Conservation (phyloP, 139 green algal species). For the Haematococcus lacustris region DNA sequence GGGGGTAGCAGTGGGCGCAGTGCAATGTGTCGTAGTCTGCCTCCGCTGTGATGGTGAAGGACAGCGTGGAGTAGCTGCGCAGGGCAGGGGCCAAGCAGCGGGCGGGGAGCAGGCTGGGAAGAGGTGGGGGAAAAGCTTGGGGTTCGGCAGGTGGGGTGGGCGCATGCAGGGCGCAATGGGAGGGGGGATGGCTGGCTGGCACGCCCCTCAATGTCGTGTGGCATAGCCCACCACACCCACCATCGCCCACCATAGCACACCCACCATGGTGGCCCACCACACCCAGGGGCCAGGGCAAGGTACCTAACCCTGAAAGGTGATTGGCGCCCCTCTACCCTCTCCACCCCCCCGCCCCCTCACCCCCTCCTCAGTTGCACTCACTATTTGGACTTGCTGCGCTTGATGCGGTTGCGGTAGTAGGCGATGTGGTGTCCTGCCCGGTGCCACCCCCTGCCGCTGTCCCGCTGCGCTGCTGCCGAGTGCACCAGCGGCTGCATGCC, state of each 20-base stretch:
- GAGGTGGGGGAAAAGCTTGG: no score
- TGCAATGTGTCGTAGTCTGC: conserved; percentile 48
- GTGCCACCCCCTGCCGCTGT: conserved; percentile 8
- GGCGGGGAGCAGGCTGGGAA: no score
- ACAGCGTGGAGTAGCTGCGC: conserved; percentile 48
- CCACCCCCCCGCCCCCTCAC: not conserved
- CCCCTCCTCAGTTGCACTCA: not conserved
- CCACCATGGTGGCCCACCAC: not conserved
- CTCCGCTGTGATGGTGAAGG: conserved; percentile 31
- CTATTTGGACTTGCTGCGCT: not conserved
- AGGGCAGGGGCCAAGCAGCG: no score
- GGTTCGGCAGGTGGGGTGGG: no score
- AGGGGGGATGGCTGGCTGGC: no score
- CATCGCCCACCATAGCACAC: not conserved
- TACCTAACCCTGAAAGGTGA: not conserved
- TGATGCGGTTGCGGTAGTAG: conserved; percentile 20
- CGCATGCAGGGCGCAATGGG: no score
- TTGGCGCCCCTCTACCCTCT: no score
- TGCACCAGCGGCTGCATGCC: conserved; percentile 52
- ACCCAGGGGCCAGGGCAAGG: not conserved
- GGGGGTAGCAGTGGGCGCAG: conserved; percentile 63
- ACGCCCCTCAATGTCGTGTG: no score
- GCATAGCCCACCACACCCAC: not conserved
- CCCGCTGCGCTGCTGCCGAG: conserved; percentile 4
- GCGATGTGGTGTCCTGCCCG: conserved; percentile 1